Conservation (phyloP, 768 basidiomycete genomes). For the Leccinellum albellum region DNA sequence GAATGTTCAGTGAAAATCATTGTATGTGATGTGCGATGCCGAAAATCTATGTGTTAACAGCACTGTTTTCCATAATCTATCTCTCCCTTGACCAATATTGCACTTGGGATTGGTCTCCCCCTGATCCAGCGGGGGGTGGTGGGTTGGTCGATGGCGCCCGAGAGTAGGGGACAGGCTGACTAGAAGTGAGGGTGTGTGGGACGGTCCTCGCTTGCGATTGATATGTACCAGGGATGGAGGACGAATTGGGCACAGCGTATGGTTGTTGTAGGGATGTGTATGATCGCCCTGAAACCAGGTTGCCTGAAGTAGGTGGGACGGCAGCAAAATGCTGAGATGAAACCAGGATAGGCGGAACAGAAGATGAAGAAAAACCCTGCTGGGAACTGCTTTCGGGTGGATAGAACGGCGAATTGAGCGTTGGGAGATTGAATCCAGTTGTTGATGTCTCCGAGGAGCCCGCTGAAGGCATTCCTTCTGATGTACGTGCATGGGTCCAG, state of each 20-base stretch:
- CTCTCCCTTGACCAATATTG: constrained; percentile 27
- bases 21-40: constrained; percentile 12
- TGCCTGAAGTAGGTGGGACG: constrained; percentile 18
- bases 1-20: constrained; percentile 2
- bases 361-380: constrained; percentile 29
- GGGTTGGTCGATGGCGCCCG: constrained; percentile 21
- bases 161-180: constrained; percentile 26
- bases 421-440: constrained; percentile 42
- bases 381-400: constrained; percentile 38
- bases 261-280: constrained; percentile 28
- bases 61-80: constrained; percentile 2
- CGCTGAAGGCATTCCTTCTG: constrained; percentile 23
- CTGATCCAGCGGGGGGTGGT: constrained; percentile 28
- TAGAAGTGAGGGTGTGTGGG: constrained; percentile 12
- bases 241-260: constrained; percentile 15
- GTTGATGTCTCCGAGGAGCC: constrained; percentile 20
- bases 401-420: constrained; percentile 56
- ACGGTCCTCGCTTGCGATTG: constrained; percentile 25
- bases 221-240: constrained; percentile 19
- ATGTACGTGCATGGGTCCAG: constrained; percentile 19
- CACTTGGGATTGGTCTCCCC: constrained; percentile 23
- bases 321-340: constrained; percentile 29
- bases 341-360: constrained; percentile 31
- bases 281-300: constrained; percentile 23
- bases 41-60: constrained; percentile 12